Base-by-base conservation (phyloP, 75 land plant species). In the Picea glauca region DNA sequence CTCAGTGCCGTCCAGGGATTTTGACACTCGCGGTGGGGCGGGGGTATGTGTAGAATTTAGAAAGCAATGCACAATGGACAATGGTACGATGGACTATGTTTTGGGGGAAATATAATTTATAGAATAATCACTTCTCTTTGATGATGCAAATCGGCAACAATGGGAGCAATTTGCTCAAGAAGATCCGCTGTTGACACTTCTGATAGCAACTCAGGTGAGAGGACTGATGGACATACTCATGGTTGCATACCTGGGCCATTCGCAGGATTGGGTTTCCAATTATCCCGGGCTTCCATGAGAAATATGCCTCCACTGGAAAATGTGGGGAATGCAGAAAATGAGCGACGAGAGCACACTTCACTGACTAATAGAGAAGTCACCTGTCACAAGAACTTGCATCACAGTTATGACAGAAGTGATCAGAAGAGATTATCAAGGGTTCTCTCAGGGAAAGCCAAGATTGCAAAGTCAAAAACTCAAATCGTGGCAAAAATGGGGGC, bases 401-500 rank as follows among this genome's bases (percentile, higher is more conserved):
- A 50, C 56, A 50, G 56, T 50, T 50, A 50, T 14, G 32, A 54
- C 17, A 50, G 60, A 33, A 15, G 30, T 2, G 77, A 75, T 31
- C 58, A 75, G 66, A 75, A 58, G 61, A 75, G 70, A 77, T 23
- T 79, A 77, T 79, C 80, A 5, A 72, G 80, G 35, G 80, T 79
- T 13, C 35, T 79, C 30, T 79, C 80, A 26, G 57, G 78, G 18
- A 79, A 79, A 74, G 80, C 80, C 8, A 79, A 20, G 56, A 32
- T 79, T 73, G 80, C 80, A 32, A 74, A 62, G 9, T 60, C 80
- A 13, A 79, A 75, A 31, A 75, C 80, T n/a, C 75, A 76, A 26
- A 79, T 62, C 18, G 80, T 75, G 1, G 80, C 80, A 2, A 79
- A 79, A 23, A 79, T 43, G 46, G 80, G 80, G 75, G 80, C 80